These are phyloP conservation scores for Agaricus subrufescens DNA, from an alignment of 768 basidiomycete species.

Conservation along the genomic window DNA sequence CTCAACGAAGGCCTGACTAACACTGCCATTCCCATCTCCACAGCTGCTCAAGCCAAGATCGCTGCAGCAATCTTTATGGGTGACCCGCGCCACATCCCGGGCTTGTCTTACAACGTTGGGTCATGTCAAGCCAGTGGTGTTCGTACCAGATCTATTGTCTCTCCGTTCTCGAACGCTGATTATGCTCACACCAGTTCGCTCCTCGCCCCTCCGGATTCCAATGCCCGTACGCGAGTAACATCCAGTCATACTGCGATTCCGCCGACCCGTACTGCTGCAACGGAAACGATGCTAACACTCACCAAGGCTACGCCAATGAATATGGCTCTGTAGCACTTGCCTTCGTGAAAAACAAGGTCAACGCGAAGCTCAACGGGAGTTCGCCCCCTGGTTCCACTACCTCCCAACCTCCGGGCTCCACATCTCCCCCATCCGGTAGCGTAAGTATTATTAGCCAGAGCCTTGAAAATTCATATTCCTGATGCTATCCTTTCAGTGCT, in stretches of 20 bases:
- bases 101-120: conserved; percentile 28
- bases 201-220: conserved; percentile 27
- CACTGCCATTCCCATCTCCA: conserved; percentile 26
- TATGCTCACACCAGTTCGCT: conserved; percentile 19
- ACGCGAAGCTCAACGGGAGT: conserved; percentile 11
- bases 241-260: conserved; percentile 29
- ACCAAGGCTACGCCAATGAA: conserved; percentile 27
- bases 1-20: conserved; percentile 23
- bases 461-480: neutral
- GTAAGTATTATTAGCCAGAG: no score
- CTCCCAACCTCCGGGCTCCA: no score
- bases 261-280: conserved; percentile 31
- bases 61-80: conserved; percentile 31
- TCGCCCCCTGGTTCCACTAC: no score
- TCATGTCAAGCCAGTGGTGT: conserved; percentile 27
- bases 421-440: no score
- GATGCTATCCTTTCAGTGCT: conserved; percentile 6
- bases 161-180: neutral
- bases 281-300: conserved; percentile 22
- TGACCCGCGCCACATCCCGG: conserved; percentile 26
- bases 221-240: conserved; percentile 23
- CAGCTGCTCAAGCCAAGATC: conserved; percentile 24
- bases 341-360: conserved; percentile 24
- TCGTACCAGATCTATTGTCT: conserved; percentile 7
- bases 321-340: conserved; percentile 25